phyloP scores from a whole-genome alignment of 495 filamentous ascomycete species.

The Aspergillus haitiensis region DNA sequence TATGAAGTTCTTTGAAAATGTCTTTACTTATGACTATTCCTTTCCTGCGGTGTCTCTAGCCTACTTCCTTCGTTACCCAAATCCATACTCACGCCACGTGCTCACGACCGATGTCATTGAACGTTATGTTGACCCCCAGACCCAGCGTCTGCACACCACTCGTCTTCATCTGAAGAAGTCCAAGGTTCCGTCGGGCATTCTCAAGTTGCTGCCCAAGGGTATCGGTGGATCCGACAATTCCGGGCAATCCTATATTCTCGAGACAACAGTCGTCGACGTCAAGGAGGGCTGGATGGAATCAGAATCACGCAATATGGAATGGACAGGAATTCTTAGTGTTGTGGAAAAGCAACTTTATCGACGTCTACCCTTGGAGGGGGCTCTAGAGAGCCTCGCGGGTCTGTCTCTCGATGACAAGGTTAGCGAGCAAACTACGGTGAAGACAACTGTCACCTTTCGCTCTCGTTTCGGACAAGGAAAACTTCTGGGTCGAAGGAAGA shows the following conservation, averaged over 20 bases:
- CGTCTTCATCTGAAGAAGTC: slow-evolving; percentile 93
- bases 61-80: slow-evolving; percentile 99
- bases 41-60: slow-evolving; percentile 91
- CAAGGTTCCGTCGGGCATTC: slow-evolving; percentile 77
- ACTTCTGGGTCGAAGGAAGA: slow-evolving; percentile 54
- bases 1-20: slow-evolving; percentile 88
- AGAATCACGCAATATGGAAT: slow-evolving; percentile 82
- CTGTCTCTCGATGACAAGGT: slow-evolving; percentile 41
- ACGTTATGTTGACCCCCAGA: slow-evolving; percentile 74
- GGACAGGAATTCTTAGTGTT: slow-evolving; percentile 88
- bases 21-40: slow-evolving; percentile 86
- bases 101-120: slow-evolving; percentile 94
- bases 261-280: slow-evolving; percentile 86
- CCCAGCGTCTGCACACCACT: slow-evolving; percentile 80
- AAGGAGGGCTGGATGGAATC: slow-evolving; percentile 86
- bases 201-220: slow-evolving; percentile 78
- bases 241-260: slow-evolving; percentile 81
- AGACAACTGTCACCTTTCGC: slow-evolving; percentile 79
- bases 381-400: slow-evolving; percentile 24
- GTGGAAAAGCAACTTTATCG: slow-evolving; percentile 83
- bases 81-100: slow-evolving; percentile 93
- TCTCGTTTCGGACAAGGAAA: slow-evolving; percentile 77
- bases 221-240: slow-evolving; percentile 72
- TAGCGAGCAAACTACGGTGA: slow-evolving; percentile 73
- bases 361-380: slow-evolving; percentile 37